phyloP scores from a whole-genome alignment of 768 basidiomycete species.

The Xanthoconium purpureum region DNA sequence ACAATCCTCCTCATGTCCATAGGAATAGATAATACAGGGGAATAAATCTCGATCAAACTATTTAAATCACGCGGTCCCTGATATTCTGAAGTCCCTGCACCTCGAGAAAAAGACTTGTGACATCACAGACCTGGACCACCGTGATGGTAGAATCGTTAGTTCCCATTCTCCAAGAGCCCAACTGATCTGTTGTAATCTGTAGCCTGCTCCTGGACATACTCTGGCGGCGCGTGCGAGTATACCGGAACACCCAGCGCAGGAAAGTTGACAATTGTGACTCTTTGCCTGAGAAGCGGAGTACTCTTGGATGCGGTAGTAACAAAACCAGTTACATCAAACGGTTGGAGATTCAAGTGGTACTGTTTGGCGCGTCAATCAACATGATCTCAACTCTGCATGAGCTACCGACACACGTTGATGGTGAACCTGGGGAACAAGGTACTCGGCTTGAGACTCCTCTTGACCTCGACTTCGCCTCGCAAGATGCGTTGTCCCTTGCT shows the following conservation, averaged over 20 bases:
- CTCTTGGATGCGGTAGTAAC: conserved; percentile 20
- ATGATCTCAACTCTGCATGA: background rate
- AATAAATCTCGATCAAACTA: background rate
- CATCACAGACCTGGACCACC: conserved; percentile 10
- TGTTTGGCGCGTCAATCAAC: conserved; percentile 15
- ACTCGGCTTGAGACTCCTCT: conserved; percentile 41
- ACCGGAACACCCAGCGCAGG: conserved; percentile 39
- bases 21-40: conserved; percentile 5
- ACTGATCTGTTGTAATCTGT: conserved; percentile 51
- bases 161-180: conserved; percentile 54
- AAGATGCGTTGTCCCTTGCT: conserved; percentile 36
- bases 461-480: conserved; percentile 52
- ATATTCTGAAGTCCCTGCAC: background rate
- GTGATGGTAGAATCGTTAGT: conserved; percentile 45
- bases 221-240: conserved; percentile 51
- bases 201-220: conserved; percentile 42
- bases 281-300: conserved; percentile 38
- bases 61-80: too few species aligned
- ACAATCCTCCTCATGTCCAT: conserved; percentile 49
- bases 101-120: background rate
- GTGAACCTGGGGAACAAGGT: conserved; percentile 46
- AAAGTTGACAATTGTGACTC: conserved; percentile 39
- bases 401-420: conserved; percentile 39
- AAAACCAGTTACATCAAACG: conserved; percentile 45
- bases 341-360: conserved; percentile 46